Percentiles rank a stretch among this genome's conserved stretches.
Conservation (phyloP, 164 flowering plant genomes). For the Dillenia suffruticosa region DNA sequence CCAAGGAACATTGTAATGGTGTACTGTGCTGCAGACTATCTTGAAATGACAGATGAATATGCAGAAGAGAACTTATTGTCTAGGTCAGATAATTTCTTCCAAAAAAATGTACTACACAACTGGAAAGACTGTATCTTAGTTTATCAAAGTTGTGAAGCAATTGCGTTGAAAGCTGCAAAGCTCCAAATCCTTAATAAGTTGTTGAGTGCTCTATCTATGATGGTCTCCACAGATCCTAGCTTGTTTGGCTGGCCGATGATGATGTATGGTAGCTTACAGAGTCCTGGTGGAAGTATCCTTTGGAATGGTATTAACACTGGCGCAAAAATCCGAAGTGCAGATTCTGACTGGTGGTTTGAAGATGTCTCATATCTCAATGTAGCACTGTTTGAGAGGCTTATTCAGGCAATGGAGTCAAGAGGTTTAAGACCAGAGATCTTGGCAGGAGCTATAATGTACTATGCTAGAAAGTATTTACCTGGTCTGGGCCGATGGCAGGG, state of each 20-base stretch:
- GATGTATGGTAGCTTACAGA: constrained; percentile 91
- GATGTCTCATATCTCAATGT: constrained; percentile 71
- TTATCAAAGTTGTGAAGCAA: constrained; percentile 64
- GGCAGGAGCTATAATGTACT: constrained; percentile 74
- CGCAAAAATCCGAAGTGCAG: constrained; percentile 64
- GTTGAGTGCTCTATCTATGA: constrained; percentile 61
- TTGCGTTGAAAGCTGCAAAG: constrained; percentile 51
- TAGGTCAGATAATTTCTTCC: constrained; percentile 55
- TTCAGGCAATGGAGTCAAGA: constrained; percentile 61
- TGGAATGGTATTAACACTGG: constrained; percentile 99
- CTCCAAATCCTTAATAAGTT: constrained; percentile 60
- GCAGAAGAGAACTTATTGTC: constrained; percentile 77
- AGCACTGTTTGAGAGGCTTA: constrained; percentile 65
- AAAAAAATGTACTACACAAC: constrained; percentile 55
- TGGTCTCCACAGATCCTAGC: constrained; percentile 90
- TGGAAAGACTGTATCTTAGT: constrained; percentile 91
- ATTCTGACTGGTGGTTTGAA: constrained; percentile 98
- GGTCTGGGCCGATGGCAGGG: constrained; percentile 80
- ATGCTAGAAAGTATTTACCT: constrained; percentile 74
- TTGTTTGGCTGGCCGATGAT: constrained; percentile 98
- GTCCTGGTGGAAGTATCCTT: constrained; percentile 96
- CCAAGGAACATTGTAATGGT: constrained; percentile 58
- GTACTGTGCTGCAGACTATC: constrained; percentile 79
- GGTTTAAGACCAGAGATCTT: constrained; percentile 70
- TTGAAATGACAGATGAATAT: constrained; percentile 78